Conservation (phyloP, 2,329 filamentous ascomycete genomes). For the Cercospora sp. region DNA sequence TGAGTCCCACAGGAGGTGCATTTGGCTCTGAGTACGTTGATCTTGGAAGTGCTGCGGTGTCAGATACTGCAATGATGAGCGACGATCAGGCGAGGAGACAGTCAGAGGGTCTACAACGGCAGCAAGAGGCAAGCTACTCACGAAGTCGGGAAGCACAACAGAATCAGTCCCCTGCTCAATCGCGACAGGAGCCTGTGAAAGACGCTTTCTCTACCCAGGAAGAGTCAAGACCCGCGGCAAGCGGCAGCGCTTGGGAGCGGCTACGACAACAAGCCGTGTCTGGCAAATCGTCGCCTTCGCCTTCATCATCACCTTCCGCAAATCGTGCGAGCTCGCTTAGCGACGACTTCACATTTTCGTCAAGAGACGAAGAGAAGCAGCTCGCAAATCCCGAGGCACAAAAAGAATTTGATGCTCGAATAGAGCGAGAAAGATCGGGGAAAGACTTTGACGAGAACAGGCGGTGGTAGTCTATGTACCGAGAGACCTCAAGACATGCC, state of each 20-base stretch:
- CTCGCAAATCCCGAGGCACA: constrained; percentile 50
- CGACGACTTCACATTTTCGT: constrained; percentile 50
- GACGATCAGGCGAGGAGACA: constrained; percentile 33
- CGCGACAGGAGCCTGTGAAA: neutral
- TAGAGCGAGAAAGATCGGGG: constrained; percentile 53
- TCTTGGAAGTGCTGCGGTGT: constrained; percentile 22
- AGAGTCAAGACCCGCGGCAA: constrained; percentile 8
- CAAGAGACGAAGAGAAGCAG: constrained; percentile 46
- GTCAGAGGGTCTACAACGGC: constrained; percentile 13
- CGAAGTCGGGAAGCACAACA: neutral
- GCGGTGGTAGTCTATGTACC: neutral
- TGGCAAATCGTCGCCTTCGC: constrained; percentile 24
- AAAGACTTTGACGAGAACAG: constrained; percentile 42
- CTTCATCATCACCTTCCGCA: constrained; percentile 25
- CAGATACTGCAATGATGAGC: constrained; percentile 34
- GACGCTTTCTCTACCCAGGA: constrained; percentile 5
- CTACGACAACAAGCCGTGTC: constrained; percentile 40
- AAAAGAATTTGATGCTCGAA: constrained; percentile 51
- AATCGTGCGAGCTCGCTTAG: constrained; percentile 37
- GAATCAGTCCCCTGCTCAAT: neutral
- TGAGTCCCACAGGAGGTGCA: constrained; percentile 43
- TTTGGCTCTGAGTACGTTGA: constrained; percentile 39
- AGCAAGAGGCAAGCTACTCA: constrained; percentile 18
- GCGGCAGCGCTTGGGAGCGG: constrained; percentile 49
- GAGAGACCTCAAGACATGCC: no score